Evolutionary conservation across 345 rosid genomes (phyloP), one percentile per base, ranked within the genome.

Genomic region (Aegle marmelos): DNA sequence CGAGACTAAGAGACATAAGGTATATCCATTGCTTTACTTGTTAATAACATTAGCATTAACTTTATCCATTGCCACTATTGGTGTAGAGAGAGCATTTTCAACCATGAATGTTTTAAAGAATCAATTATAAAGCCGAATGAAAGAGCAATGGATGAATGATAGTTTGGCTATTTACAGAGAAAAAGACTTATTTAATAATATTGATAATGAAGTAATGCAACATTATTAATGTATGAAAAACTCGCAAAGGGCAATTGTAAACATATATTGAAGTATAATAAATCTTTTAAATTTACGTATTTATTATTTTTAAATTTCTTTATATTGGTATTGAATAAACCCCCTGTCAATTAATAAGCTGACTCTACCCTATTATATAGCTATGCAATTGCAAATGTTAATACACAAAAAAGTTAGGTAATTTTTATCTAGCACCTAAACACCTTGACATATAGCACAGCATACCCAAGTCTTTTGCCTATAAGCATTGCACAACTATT

Each of bases 361-460:
- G 48, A 9, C 48, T 41, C 0, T 0, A 4, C 14, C 14, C 7
- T n/a, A n/a, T n/a, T n/a, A n/a, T n/a, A n/a, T n/a, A n/a, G n/a
- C n/a, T n/a, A n/a, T n/a, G n/a, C n/a, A n/a, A n/a, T n/a, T n/a
- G n/a, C n/a, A n/a, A n/a, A n/a, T n/a, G n/a, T n/a, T n/a, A n/a
- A n/a, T n/a, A n/a, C n/a, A n/a, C n/a, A n/a, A n/a, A n/a, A n/a
- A n/a, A n/a, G n/a, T n/a, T n/a, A n/a, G 48, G 14, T 10, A 41
- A 37, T 7, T 39, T 39, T 39, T 9, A 39, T 3, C 45, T 3
- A 39, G 13, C 45, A 39, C 45, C 13, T 3, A 37, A 39, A 39
- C 9, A 0, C 9, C 9, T 39, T 39, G 45, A 39, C 10, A 8
- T 6, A 7, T 10, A 37, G 9, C 45, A 39, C 0, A 9, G 11